Percentiles rank a stretch among this genome's conserved stretches.
Conservation (phyloP, 805 yeast species). For the Cyberlindnera suaveolens region DNA sequence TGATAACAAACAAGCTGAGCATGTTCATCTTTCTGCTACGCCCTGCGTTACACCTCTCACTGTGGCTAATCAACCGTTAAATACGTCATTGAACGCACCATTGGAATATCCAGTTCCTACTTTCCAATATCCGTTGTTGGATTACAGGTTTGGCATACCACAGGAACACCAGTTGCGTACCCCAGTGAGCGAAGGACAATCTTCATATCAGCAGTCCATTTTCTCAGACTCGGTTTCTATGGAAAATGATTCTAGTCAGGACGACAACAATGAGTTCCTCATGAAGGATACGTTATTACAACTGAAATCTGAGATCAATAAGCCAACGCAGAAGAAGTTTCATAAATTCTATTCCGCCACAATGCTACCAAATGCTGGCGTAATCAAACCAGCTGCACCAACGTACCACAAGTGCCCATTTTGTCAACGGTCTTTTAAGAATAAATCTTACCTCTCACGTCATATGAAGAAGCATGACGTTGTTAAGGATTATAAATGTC, state of each 20-base stretch:
- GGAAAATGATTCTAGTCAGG: neutral
- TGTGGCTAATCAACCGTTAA: too few species aligned
- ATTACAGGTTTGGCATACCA: neutral
- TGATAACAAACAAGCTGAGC: neutral
- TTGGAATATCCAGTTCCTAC: neutral
- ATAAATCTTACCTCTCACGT: slow-evolving; percentile 76
- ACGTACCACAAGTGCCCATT: slow-evolving; percentile 43
- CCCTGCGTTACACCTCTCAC: too few species aligned
- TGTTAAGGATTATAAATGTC: slow-evolving; percentile 73
- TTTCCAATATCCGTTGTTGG: neutral
- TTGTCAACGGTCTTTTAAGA: slow-evolving; percentile 65
- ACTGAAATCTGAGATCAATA: neutral
- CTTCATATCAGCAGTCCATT: neutral
- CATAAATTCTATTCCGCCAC: slow-evolving; percentile 1
- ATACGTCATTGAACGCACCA: neutral
- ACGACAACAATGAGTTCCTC: neutral
- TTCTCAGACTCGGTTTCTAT: neutral
- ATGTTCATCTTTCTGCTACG: too few species aligned
- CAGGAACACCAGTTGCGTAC: neutral
- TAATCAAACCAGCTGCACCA: neutral
- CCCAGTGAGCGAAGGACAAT: neutral
- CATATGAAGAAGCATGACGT: slow-evolving; percentile 78
- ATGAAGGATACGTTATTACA: neutral
- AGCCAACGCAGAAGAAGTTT: slow-evolving; percentile 1
- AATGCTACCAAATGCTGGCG: neutral